Evolutionary conservation across 106 monocot genomes (phyloP), one percentile per base, ranked within the genome.

Genomic region (Phalaenopsis equestris): DNA sequence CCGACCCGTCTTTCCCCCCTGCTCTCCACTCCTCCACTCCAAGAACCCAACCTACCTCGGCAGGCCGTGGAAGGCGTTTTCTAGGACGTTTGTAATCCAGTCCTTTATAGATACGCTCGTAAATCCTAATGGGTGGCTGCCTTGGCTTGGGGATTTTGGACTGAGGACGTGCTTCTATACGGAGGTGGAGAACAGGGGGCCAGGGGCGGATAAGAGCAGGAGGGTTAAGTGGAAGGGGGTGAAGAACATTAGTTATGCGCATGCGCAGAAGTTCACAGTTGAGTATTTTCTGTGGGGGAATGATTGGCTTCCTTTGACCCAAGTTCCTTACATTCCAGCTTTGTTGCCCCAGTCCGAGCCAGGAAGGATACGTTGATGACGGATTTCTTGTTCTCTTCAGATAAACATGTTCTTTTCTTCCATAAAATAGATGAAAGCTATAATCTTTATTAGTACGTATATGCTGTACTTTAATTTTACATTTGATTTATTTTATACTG

Each of bases 31-130:
- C 24, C 47, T 73, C 18, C 74, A 74, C 74, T 56, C 24, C 17
- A 76, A 76, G 77, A 77, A 79, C 77, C 84, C 75, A 41, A 86
- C 86, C 2, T 89, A 82, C 77, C 89, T 89, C 15, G 89, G 86
- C 55, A 76, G 89, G 47, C 89, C 89, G 14, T 89, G 89, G 89
- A 89, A 86, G 80, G 81, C 73, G 39, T 82, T 70, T 41, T 84
- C 86, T 6, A 83, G 86, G n/a, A 89, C 89, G 8, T 73, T 89
- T 42, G 41, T 73, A 72, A 5, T 89, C 76, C 86, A 86, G 55
- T 80, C 77, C 11, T 68, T 84, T 16, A 52, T 89, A 19, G 89
- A 80, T 21, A 76, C 61, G 41, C 52, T 89, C 15, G 79, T 89
- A 64, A 67, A 84, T 64, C 86, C 89, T 6, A 61, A 80, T 11